Evolutionary conservation across 352 stramenopile species (phyloP), one percentile per base, ranked within the genome.

Genomic region (Phytophthora megakarya): DNA sequence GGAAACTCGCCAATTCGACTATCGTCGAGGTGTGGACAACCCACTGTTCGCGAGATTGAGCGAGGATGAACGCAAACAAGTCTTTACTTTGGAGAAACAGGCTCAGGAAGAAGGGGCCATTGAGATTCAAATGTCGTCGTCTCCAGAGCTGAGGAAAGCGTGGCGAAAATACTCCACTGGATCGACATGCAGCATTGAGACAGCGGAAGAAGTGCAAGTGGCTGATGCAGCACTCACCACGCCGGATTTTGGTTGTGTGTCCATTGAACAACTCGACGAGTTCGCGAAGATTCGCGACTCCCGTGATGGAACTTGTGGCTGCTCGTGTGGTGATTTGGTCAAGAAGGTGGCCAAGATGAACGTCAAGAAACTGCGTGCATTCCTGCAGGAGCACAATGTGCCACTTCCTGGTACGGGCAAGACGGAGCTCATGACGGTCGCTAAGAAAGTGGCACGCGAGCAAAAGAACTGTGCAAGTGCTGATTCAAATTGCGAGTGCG

Each of bases 341-440:
- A 90, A 90, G 62, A 93, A 92, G 45, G 86, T 95, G 39, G 52
- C 59, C 61, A 92, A 92, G 64, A 95, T 95, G 86, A 90, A 90
- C 46, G 73, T 89, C 8, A 93, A 93, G 59, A 90, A 90, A 47
- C 72, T 95, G 22, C 78, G 83, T 28, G 57, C 52, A 5, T 95
- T 93, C 50, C 66, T 95, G 13, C 68, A 75, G 13, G 83, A 84
- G 28, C 76, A 79, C 33, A 72, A 80, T 39, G 68, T 92, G 9
- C 68, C 73, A 5, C 65, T 82, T n/a, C 51, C 70, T 0, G 75
- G 70, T 38, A 66, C 79, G 46, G 74, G 55, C n/a, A 92, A 92
- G 63, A 73, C 78, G 1, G 75, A 92, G 69, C 68, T 95, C 5
- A 65, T 95, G 64, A 74, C 80, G 16, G 65, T 71, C 3, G 86